Evolutionary conservation across 495 filamentous ascomycete genomes (phyloP), one percentile per base, ranked within the genome.

Genomic region (Trypethelium eluteriae): DNA sequence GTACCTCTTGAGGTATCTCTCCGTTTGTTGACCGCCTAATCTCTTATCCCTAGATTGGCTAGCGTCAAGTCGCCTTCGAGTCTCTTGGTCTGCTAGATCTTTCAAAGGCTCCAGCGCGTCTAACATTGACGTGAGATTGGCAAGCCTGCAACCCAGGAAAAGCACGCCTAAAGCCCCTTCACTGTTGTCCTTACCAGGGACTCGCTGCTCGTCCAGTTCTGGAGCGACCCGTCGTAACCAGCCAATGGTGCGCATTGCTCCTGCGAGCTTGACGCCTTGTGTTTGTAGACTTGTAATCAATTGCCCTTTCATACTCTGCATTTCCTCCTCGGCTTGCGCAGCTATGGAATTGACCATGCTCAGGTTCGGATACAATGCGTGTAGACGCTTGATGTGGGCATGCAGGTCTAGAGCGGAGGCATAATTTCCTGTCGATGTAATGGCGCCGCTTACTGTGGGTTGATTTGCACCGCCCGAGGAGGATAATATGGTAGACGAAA

Each of bases 1-100:
- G 78, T 96, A 99, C 63, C 91, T 81, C 75, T 99, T 99, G 46
- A 99, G 79, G 70, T 92, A 99, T 35, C 91, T 83, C 73, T 97
- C 95, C 2, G 93, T 96, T 72, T 98, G 94, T 72, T 95, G 91
- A 0, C 93, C 94, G 5, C 83, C 85, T 0, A 87, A 59, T 36
- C 53, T 4, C 18, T 18, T 5, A 34, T 59, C 53, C 2, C 53
- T 14, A 6, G 32, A 18, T 36, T 59, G 34, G 4, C 41, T 18
- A 84, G 88, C 88, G 90, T 5, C 80, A 77, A 25, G 70, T 36
- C 72, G 64, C 10, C 64, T 78, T 62, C 78, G 76, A 16, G 84
- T 86, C 77, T 98, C 94, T 73, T 96, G 90, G 64, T 98, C 92
- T 53, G 95, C 92, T 2, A 98, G 83, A 65, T 92, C 90, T 36